Conservation (phyloP, 441 rosid species). For the Erysimum cheiri region DNA sequence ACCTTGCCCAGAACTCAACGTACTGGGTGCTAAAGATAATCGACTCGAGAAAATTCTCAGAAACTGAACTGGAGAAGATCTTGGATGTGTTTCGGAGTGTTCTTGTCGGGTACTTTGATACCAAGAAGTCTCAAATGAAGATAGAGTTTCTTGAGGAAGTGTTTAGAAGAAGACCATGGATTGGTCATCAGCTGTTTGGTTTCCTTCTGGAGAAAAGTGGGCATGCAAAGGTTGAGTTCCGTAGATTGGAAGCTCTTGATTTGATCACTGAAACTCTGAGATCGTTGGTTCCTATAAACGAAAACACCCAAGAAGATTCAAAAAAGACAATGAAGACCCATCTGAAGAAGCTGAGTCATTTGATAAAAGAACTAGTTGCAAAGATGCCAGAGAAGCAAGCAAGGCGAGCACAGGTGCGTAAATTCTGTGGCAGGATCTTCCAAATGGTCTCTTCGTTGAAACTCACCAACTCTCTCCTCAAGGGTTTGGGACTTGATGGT, state of each 20-base stretch:
- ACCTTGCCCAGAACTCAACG: slow-evolving; percentile 79
- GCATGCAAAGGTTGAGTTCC: slow-evolving; percentile 68
- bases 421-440: slow-evolving; percentile 72
- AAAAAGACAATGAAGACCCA: slow-evolving; percentile 62
- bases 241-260: slow-evolving; percentile 82
- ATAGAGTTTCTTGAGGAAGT: slow-evolving; percentile 79
- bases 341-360: slow-evolving; percentile 55
- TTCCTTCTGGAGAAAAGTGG: slow-evolving; percentile 71
- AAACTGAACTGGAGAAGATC: slow-evolving; percentile 63
- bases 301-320: slow-evolving; percentile 47
- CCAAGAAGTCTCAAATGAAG: slow-evolving; percentile 80
- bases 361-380: slow-evolving; percentile 60
- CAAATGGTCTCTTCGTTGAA: slow-evolving; percentile 58
- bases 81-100: slow-evolving; percentile 56
- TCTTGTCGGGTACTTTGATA: slow-evolving; percentile 66
- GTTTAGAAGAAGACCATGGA: slow-evolving; percentile 79
- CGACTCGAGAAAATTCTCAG: slow-evolving; percentile 63
- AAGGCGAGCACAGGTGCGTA: slow-evolving; percentile 73
- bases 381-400: slow-evolving; percentile 81
- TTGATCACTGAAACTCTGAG: slow-evolving; percentile 71
- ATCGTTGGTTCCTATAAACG: slow-evolving; percentile 54
- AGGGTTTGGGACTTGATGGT: slow-evolving; percentile 57
- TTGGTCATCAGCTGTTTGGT: slow-evolving; percentile 64
- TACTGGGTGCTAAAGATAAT: slow-evolving; percentile 83
- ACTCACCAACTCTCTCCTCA: slow-evolving; percentile 64